Evolutionary conservation across 306 rosid species (phyloP), one percentile per base, ranked within the genome.

Genomic region (Gleditsia sinensis): DNA sequence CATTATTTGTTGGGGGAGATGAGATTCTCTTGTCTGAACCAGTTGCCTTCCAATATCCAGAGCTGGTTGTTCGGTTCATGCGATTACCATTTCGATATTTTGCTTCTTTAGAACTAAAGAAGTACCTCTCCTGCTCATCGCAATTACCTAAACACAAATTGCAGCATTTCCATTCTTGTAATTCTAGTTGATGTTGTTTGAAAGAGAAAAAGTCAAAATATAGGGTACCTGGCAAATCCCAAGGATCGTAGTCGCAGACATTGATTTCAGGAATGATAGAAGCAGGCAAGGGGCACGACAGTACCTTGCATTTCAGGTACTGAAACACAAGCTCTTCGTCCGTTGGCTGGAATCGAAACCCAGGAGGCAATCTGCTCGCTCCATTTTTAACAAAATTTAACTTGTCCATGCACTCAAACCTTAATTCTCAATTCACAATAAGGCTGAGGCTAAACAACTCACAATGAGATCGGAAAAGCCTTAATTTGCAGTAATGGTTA

Each of bases 221-320:
- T n/a, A n/a, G n/a, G n/a, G n/a, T 43, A 89, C 92, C 96, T 67
- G 97, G 98, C 66, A 94, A 71, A 69, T 94, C 97, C 97, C 97
- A 90, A 78, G 99, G 99, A 82, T 94, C 97, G 46, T 65, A 82
- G 14, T 80, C 66, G 85, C 77, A 87, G 56, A 94, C 73, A 69
- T 87, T 90, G 89, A 88, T 54, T 69, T 90, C 88, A 11, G 99
- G 95, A 71, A 94, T 88, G 72, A 94, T 84, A 1, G 95, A 87
- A 76, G 97, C 91, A 34, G 97, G 97, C 77, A 94, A 80, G 1
- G 96, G 92, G 43, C 20, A 84, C 0, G 93, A 88, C 46, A 92
- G 86, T 36, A 92, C 82, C 70, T 92, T 94, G 78, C 92, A 82
- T 71, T 89, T 86, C 32, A 92, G 76, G 79, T 92, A 94, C 55